Evolutionary conservation across 2,329 filamentous ascomycete genomes (phyloP), one percentile per base, ranked within the genome.

Genomic region (Fusarium decemcellulare): DNA sequence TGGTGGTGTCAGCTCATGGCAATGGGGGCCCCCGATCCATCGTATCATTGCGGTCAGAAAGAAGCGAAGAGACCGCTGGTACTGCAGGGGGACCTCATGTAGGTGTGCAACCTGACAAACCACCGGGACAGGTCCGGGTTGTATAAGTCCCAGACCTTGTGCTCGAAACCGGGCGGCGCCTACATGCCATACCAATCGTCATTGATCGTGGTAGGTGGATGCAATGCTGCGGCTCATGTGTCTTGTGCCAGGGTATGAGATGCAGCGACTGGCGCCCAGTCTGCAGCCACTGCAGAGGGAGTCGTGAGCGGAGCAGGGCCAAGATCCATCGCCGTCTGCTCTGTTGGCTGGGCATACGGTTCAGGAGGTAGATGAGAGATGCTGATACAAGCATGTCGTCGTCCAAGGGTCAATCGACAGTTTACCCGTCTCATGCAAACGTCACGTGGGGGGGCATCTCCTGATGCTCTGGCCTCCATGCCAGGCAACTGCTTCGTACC

Each of bases 381-480:
- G n/a, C 36, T 12, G n/a, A 48, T 44, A 30, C 11, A 23, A 36
- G 61, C 27, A 50, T 56, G 50, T 30, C 53, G 27, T 53, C 39
- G 16, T 39, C 53, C 37, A 63, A 55, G 54, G 30, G 40, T 32
- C 37, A 54, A 40, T 58, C 11, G 50, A 51, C 37, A 34, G 34
- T 55, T 50, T 37, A 16, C 52, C 59, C 53, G 42, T 65, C 46
- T 47, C 32, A 54, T 55, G 29, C 27, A 18, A 39, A 27, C 53
- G 43, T 67, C 63, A 67, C 60, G 55, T 65, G 61, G 62, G 15
- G 12, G 14, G 56, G 53, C 30, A 73, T 72, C 68, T 73, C 61
- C 68, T 70, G 66, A 71, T 68, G 15, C 27, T 42, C 44, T 58
- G 16, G n/a, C 15, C 36, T 18, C 23, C 23, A 14, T 9, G 27